Evolutionary conservation across 2,329 filamentous ascomycete genomes (phyloP), one percentile per base, ranked within the genome.

Genomic region (Mycosphaerella sp.): DNA sequence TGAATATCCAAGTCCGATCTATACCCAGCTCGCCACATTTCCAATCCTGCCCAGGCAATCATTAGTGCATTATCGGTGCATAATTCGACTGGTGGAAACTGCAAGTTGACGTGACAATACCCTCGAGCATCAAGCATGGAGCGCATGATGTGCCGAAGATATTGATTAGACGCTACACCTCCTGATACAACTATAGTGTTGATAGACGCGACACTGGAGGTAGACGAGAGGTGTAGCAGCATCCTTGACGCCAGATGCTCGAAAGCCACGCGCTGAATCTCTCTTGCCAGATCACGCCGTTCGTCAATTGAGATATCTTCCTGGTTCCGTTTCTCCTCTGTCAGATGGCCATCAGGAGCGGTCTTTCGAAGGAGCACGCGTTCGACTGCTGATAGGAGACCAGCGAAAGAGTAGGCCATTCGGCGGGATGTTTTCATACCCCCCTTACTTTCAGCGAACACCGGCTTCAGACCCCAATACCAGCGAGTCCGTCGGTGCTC

Each of bases 11-110:
- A 63, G 16, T 79, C 77, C 7, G 81, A 84, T 52, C 74, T 70
- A 75, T 81, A 90, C 0, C 91, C 90, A 1, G 79, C 81, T 68
- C 86, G 79, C 64, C 80, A 96, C 90, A 98, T 96, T 71, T 97
- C 90, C 59, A 90, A 78, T 0, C 86, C 93, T 1, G 90, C 77
- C 91, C 93, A 97, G 1, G 86, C 91, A 66, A 97, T 90, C 93
- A 98, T 98, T 42, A 89, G 88, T 10, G 93, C 93, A 69, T 98
- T 97, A 64, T 98, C 93, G 0, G 89, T 96, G 66, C 93, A 97
- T 47, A 91, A 75, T 37, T 76, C 74, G 8, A 80, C 70, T 2
- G 89, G 89, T n/a, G 93, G 91, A 49, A 85, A 86, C 27, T 84
- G 70, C 6, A 96, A 68, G 9, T 75, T 62, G 25, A 94, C 67